A percentile compares a stretch with the other conserved stretches of the same genome.
Conservation (phyloP, 495 filamentous ascomycete genomes). For the Chaetomium fimeti region DNA sequence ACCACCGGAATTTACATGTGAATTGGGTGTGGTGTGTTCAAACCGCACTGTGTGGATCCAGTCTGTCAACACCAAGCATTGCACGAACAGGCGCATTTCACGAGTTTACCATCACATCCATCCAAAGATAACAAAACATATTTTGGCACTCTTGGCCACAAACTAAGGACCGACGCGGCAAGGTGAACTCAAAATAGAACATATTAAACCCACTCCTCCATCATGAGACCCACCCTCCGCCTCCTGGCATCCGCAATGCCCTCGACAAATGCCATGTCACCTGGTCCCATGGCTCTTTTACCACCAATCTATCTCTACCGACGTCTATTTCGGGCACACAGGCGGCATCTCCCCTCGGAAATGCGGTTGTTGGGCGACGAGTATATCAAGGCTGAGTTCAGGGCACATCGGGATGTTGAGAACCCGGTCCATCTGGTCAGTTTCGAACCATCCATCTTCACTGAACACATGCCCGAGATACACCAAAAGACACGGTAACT, state of each 20-base stretch:
- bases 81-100: too few relatives aligned
- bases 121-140: too few relatives aligned
- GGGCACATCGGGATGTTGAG: slow-evolving; percentile 74
- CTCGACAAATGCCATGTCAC: slow-evolving; percentile 37
- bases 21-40: not conserved
- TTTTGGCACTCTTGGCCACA: too few relatives aligned
- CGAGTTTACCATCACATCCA: too few relatives aligned
- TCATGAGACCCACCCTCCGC: slow-evolving; percentile 34
- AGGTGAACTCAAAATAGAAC: not conserved
- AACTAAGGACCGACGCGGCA: too few relatives aligned
- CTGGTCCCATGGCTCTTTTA: slow-evolving; percentile 70
- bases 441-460: slow-evolving; percentile 5
- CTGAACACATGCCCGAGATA: too few relatives aligned
- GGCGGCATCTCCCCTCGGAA: slow-evolving; percentile 67
- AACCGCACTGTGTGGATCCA: slow-evolving; percentile 4
- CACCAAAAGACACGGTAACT: not conserved
- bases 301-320: slow-evolving; percentile 91
- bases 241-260: slow-evolving; percentile 37
- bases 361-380: slow-evolving; percentile 83
- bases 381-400: slow-evolving; percentile 89
- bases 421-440: slow-evolving; percentile 90
- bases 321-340: slow-evolving; percentile 79
- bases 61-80: too few relatives aligned
- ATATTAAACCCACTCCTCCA: not conserved
- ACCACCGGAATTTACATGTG: not conserved